phyloP scores from a whole-genome alignment of 306 rosid genomes.

The Vigna trinervia region DNA sequence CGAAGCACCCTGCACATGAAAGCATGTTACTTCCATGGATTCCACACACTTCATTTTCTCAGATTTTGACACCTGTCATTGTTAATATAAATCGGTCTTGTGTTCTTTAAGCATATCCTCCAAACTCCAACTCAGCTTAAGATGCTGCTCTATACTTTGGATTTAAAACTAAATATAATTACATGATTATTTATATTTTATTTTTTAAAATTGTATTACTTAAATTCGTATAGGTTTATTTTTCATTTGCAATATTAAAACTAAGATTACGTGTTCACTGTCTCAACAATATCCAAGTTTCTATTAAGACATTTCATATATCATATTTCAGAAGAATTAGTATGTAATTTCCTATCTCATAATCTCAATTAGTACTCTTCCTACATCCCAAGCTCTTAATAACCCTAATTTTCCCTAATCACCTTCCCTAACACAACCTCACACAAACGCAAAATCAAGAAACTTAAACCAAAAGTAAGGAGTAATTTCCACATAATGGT shows the following conservation, averaged over 20 bases:
- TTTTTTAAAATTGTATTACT: too few species aligned
- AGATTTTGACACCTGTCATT: neutral
- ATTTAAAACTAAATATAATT: too few species aligned
- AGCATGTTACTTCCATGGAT: neutral
- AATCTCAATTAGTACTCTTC: too few species aligned
- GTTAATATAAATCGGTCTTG: neutral
- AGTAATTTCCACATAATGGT: slow-evolving; percentile 38
- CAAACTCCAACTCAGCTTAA: neutral
- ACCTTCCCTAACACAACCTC: neutral
- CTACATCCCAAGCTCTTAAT: too few species aligned
- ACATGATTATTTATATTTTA: too few species aligned
- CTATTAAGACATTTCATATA: too few species aligned
- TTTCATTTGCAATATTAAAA: too few species aligned
- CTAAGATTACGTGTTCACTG: too few species aligned
- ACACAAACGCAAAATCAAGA: slow-evolving; percentile 4
- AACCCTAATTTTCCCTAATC: neutral
- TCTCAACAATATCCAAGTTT: too few species aligned
- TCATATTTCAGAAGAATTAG: too few species aligned
- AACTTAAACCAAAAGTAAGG: slow-evolving; percentile 38
- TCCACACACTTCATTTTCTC: neutral
- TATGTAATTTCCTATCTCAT: too few species aligned
- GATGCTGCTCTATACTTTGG: neutral
- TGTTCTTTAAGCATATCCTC: neutral
- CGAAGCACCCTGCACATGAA: neutral
- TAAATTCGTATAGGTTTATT: too few species aligned